A percentile compares a stretch with the other conserved stretches of the same genome.
Evolutionary conservation across 768 basidiomycete genomes (phyloP).

Genomic region (Podaxis rugospora): DNA sequence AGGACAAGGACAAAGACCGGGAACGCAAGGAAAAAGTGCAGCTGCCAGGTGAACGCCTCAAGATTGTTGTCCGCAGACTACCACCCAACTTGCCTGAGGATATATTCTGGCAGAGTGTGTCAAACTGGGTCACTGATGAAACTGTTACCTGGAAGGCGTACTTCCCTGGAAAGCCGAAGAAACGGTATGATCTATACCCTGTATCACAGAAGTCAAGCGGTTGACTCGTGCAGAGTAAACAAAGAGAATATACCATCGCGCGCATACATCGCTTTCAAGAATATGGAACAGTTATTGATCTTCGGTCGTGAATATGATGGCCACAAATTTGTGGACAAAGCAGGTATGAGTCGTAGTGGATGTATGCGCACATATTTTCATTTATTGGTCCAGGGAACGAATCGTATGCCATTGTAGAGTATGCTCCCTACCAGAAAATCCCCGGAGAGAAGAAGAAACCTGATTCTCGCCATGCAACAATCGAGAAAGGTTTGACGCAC

Average conservation of each 20-base stretch:
- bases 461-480: slow-evolving; percentile 81
- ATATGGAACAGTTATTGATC: slow-evolving; percentile 58
- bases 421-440: slow-evolving; percentile 86
- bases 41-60: slow-evolving; percentile 58
- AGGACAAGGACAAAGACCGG: slow-evolving; percentile 30
- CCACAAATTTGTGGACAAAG: slow-evolving; percentile 87
- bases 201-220: slow-evolving; percentile 7
- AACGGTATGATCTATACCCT: slow-evolving; percentile 42
- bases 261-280: slow-evolving; percentile 90
- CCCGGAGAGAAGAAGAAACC: slow-evolving; percentile 71
- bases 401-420: slow-evolving; percentile 87
- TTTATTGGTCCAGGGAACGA: slow-evolving; percentile 66
- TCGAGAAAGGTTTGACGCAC: slow-evolving; percentile 71
- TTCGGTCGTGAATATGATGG: slow-evolving; percentile 90
- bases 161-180: slow-evolving; percentile 64
- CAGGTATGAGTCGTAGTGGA: slow-evolving; percentile 48
- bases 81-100: slow-evolving; percentile 91
- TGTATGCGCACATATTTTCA: neutral
- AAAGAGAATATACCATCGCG: slow-evolving; percentile 85
- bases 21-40: slow-evolving; percentile 26
- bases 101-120: slow-evolving; percentile 91
- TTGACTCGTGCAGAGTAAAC: slow-evolving; percentile 50
- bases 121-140: slow-evolving; percentile 78
- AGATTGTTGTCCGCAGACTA: slow-evolving; percentile 82
- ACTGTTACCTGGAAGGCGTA: slow-evolving; percentile 64